Evolutionary conservation across 805 yeast genomes (phyloP).

Genomic region (Metschnikowia proteae): DNA sequence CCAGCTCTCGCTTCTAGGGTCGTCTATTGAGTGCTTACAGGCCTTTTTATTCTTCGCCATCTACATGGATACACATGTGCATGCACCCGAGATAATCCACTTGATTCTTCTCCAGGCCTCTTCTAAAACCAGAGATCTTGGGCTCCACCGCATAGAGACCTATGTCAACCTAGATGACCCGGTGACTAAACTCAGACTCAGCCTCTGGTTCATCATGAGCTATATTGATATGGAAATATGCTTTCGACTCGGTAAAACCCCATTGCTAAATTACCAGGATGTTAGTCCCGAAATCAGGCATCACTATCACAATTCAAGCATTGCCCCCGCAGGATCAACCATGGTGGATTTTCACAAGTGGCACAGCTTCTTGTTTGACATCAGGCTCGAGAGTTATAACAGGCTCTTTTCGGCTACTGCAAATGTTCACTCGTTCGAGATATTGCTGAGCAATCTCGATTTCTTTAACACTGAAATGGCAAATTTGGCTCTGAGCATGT

Average conservation of each 20-base stretch:
- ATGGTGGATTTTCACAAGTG: slow-evolving; percentile 2
- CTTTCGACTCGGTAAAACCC: slow-evolving; percentile 46
- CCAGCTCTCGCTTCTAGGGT: slow-evolving; percentile 4
- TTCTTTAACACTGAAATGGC: slow-evolving; percentile 31
- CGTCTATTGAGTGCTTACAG: slow-evolving; percentile 7
- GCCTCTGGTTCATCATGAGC: slow-evolving; percentile 49
- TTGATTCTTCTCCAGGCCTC: slow-evolving; percentile 43
- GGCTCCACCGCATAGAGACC: slow-evolving; percentile 50
- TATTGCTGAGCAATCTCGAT: slow-evolving; percentile 22
- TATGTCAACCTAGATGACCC: slow-evolving; percentile 24
- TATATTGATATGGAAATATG: slow-evolving; percentile 43
- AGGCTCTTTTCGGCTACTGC: slow-evolving; percentile 32
- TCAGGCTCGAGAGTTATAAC: slow-evolving; percentile 30
- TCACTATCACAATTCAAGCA: background rate
- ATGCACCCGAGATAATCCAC: slow-evolving; percentile 24
- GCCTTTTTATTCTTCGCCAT: slow-evolving; percentile 8
- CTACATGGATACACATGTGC: slow-evolving; percentile 7
- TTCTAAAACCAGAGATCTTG: slow-evolving; percentile 53
- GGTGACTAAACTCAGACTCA: slow-evolving; percentile 25
- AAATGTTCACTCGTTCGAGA: slow-evolving; percentile 16
- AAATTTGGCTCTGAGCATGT: slow-evolving; percentile 18
- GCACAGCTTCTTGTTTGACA: slow-evolving; percentile 9
- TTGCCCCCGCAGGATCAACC: background rate
- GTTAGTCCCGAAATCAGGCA: slow-evolving; percentile 13
- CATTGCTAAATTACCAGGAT: slow-evolving; percentile 42